Evolutionary conservation across 2,329 filamentous ascomycete species (phyloP), one percentile per base, ranked within the genome.

Genomic region (Colletotrichum noveboracense): DNA sequence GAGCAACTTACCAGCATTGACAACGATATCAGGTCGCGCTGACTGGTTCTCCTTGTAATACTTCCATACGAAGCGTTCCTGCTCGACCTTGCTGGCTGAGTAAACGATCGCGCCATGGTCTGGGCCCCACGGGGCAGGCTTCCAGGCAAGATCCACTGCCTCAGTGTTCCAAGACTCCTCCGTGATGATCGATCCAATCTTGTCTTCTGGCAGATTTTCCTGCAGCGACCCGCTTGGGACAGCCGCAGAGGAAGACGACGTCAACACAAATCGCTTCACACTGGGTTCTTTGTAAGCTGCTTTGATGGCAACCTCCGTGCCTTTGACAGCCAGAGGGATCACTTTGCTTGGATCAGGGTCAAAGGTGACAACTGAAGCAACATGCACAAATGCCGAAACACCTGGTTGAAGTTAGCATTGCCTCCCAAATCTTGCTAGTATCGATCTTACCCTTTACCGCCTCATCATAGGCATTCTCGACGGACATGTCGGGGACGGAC

Each of bases 211-310:
- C 66, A 36, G 75, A 5, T 34, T 77, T 21, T 78, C 74, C 4
- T 79, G 78, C 6, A 79, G 71, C 2, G 78, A 76, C 5, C 60
- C 60, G 60, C 60, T 64, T 3, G 71, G 78, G 4, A 80, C 66
- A 6, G 74, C 75, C 0, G 82, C 78, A 3, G 79, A 77, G 0
- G 83, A 80, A 2, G 84, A 86, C 21, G 83, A 85, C 0, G 86
- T 87, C 48, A 85, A 77, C 6, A 89, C 84, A 34, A 88, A 84
- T 2, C 85, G 81, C 70, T 83, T 84, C 1, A 89, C 80, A 7
- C 80, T 80, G 0, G 83, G 76, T 28, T 85, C 81, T 1, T 70
- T 76, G 18, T 80, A 79, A 0, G 86, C 85, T 0, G 85, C 80
- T 8, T 85, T 81, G 7, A 88, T 77, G 13, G 85, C 76, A 8